phyloP scores from a whole-genome alignment of 495 filamentous ascomycete species.

The Cryomyces minteri region DNA sequence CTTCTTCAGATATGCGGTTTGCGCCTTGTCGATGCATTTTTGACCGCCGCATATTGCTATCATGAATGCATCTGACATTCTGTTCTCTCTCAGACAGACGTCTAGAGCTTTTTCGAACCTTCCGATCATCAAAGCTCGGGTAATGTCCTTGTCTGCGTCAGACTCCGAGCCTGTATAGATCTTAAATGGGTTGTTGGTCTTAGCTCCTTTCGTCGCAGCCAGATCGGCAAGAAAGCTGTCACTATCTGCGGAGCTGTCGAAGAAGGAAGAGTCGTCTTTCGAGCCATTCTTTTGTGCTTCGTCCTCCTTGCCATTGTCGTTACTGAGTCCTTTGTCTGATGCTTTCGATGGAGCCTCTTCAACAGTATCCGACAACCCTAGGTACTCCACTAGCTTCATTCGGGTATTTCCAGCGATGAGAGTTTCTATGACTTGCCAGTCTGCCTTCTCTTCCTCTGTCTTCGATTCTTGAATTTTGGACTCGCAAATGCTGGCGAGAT shows the following conservation, averaged over 20 bases:
- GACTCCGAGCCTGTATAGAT: conserved; percentile 67
- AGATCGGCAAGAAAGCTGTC: conserved; percentile 68
- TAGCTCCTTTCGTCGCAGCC: conserved; percentile 57
- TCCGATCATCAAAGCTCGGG: conserved; percentile 68
- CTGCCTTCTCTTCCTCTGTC: conserved; percentile 78
- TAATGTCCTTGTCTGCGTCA: conserved; percentile 70
- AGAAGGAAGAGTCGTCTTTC: conserved; percentile 43
- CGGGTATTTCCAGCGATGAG: conserved; percentile 65
- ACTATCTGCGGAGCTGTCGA: conserved; percentile 55
- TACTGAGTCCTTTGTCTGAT: background rate
- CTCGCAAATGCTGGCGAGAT: conserved; percentile 65
- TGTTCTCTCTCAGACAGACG: conserved; percentile 68
- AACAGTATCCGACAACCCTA: conserved; percentile 57
- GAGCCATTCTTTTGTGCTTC: conserved; percentile 23
- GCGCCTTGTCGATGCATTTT: conserved; percentile 83
- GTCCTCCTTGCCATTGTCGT: conserved; percentile 26
- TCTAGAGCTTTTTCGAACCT: conserved; percentile 82
- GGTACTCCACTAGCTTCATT: conserved; percentile 62
- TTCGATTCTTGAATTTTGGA: conserved; percentile 51
- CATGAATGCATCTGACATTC: conserved; percentile 93
- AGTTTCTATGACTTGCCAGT: conserved; percentile 90
- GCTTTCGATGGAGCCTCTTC: background rate
- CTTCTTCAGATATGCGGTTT: conserved; percentile 75
- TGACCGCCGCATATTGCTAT: conserved; percentile 94
- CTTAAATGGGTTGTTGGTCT: conserved; percentile 74